A percentile compares a stretch with the other conserved stretches of the same genome.
Conservation (phyloP, 768 basidiomycete genomes). For the Leccinum aurantiacum region DNA sequence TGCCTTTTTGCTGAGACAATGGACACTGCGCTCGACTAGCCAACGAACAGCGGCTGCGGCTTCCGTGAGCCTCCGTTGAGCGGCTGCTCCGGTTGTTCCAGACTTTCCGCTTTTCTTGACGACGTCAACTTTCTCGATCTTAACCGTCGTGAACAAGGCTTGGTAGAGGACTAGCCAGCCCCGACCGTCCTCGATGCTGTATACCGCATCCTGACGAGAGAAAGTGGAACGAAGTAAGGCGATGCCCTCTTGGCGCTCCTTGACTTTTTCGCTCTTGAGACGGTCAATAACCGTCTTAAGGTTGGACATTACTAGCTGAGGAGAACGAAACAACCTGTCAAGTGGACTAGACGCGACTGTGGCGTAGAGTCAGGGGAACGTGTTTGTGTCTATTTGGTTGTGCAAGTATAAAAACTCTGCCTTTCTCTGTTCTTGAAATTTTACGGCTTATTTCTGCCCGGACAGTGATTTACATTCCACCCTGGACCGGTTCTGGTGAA, state of each 20-base stretch:
- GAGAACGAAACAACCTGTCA: constrained; percentile 3
- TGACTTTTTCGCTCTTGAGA: constrained; percentile 63
- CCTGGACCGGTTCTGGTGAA: constrained; percentile 82
- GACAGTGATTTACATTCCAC: constrained; percentile 57
- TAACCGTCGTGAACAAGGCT: constrained; percentile 66
- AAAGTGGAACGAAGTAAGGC: constrained; percentile 51
- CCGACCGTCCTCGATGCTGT: constrained; percentile 35
- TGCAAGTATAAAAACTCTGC: constrained; percentile 23
- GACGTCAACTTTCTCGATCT: constrained; percentile 55
- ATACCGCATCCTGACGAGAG: constrained; percentile 45
- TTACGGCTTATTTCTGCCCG: constrained; percentile 77
- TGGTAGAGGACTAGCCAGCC: constrained; percentile 72
- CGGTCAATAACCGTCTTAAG: constrained; percentile 49
- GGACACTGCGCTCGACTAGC: constrained; percentile 64
- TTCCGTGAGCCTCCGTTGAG: constrained; percentile 61
- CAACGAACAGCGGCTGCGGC: constrained; percentile 68
- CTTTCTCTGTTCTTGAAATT: background rate
- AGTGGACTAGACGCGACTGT: constrained; percentile 18
- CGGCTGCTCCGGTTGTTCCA: constrained; percentile 43
- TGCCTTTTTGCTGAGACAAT: constrained; percentile 54
- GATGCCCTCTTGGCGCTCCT: constrained; percentile 68
- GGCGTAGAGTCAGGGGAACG: constrained; percentile 4
- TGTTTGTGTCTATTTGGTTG: constrained; percentile 33
- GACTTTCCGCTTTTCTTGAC: constrained; percentile 43
- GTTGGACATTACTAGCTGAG: constrained; percentile 37